These are phyloP conservation scores for Phanerochaete sordida DNA, from an alignment of 768 basidiomycete species.

Conservation along the genomic window DNA sequence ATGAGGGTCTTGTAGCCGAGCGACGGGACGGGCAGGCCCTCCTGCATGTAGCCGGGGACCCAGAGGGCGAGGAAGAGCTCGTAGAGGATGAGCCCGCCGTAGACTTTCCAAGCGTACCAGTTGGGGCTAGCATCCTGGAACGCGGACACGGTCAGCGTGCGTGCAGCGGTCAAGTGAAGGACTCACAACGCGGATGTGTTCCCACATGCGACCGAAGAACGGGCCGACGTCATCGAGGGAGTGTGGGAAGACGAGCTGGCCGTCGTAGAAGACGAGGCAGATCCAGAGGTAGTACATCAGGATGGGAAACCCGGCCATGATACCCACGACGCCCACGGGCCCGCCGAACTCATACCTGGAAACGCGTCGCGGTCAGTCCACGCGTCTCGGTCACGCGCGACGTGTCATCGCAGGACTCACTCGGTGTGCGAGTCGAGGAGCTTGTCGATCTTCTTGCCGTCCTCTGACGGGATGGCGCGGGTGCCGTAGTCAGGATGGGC, in stretches of 20 bases:
- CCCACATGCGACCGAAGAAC: slow-evolving; percentile 80
- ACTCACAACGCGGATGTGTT: slow-evolving; percentile 72
- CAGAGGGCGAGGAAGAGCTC: slow-evolving; percentile 89
- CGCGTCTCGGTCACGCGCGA: not conserved
- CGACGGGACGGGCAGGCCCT: slow-evolving; percentile 95
- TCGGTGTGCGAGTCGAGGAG: slow-evolving; percentile 48
- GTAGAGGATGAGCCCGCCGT: slow-evolving; percentile 82
- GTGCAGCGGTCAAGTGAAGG: not conserved
- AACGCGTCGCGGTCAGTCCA: not conserved
- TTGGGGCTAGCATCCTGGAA: slow-evolving; percentile 88
- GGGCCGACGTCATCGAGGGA: slow-evolving; percentile 71
- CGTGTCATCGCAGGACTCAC: slow-evolving; percentile 22
- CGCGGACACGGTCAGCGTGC: not conserved
- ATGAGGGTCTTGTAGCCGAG: slow-evolving; percentile 87
- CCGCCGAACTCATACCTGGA: slow-evolving; percentile 94
- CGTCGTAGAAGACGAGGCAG: slow-evolving; percentile 95
- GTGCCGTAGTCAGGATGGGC: slow-evolving; percentile 24
- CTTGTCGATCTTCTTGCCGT: slow-evolving; percentile 72
- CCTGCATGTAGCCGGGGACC: slow-evolving; percentile 89
- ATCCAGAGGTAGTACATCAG: slow-evolving; percentile 99
- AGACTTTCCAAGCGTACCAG: slow-evolving; percentile 84
- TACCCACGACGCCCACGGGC: slow-evolving; percentile 83
- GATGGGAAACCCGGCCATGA: slow-evolving; percentile 92
- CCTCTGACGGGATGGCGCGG: slow-evolving; percentile 45
- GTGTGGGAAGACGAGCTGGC: slow-evolving; percentile 66